These are phyloP conservation scores for Tremella mesenterica DNA, from an alignment of 768 basidiomycete genomes.

Conservation along the genomic window DNA sequence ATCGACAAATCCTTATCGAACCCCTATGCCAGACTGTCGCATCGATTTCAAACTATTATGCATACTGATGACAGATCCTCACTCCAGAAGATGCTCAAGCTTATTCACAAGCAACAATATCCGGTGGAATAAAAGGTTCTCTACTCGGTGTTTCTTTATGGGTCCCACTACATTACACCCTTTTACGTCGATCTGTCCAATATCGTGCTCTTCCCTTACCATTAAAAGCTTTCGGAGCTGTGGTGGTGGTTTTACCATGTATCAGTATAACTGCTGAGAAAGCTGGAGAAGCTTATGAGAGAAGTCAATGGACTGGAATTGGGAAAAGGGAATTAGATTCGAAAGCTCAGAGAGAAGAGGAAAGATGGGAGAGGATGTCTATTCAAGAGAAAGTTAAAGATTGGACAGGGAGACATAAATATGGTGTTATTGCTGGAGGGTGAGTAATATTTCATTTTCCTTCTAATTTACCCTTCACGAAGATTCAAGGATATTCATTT, in stretches of 20 bases:
- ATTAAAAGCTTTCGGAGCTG: constrained; percentile 35
- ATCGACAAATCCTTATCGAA: too few relatives aligned
- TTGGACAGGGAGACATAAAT: constrained; percentile 38
- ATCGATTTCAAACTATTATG: neutral
- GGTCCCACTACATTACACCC: constrained; percentile 20
- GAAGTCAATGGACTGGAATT: constrained; percentile 31
- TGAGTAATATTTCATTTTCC: too few relatives aligned
- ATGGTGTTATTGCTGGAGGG: constrained; percentile 30
- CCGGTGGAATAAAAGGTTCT: constrained; percentile 32
- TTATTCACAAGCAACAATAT: constrained; percentile 25
- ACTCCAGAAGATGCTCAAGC: constrained; percentile 15
- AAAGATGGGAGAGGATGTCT: constrained; percentile 30
- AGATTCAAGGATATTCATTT: too few relatives aligned
- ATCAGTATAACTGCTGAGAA: constrained; percentile 39
- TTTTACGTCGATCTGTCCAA: constrained; percentile 12
- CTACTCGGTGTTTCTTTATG: constrained; percentile 22
- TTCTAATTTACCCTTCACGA: too few relatives aligned
- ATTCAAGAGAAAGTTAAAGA: constrained; percentile 26
- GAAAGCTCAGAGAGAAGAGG: constrained; percentile 16
- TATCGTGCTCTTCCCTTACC: constrained; percentile 34
- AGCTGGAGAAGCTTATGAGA: constrained; percentile 37
- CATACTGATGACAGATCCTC: neutral
- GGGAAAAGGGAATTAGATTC: constrained; percentile 31
- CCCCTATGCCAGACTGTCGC: neutral
- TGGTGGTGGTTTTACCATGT: constrained; percentile 29